phyloP scores from a whole-genome alignment of 140 eudicot genomes.

The Eryngium alpinum region DNA sequence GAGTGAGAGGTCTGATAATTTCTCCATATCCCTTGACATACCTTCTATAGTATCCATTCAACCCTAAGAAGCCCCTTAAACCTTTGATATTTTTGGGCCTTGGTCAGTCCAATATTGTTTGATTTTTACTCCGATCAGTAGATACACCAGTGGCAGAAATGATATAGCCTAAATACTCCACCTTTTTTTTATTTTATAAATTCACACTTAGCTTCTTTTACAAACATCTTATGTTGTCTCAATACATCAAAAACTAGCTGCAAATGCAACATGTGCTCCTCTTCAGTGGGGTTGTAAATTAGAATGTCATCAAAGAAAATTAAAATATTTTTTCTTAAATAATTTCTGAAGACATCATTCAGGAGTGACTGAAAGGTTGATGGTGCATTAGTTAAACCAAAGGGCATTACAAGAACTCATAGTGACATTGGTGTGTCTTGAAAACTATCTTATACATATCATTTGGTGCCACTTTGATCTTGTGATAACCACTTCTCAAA shows the following conservation, averaged over 20 bases:
- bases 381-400: not conserved
- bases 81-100: not conserved
- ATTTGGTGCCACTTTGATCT: not conserved
- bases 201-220: not conserved
- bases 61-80: not conserved
- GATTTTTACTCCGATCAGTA: not conserved
- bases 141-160: not conserved
- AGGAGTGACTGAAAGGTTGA: not conserved
- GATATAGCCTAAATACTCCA: not conserved
- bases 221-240: no score
- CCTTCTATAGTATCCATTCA: not conserved
- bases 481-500: not conserved
- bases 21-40: not conserved
- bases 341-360: not conserved
- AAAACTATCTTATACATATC: not conserved
- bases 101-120: not conserved
- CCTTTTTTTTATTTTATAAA: no score
- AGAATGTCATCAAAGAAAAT: not conserved
- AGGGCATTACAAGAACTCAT: not conserved
- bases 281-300: not conserved
- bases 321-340: not conserved
- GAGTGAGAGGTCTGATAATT: not conserved
- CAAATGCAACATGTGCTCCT: not conserved
- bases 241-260: no score
- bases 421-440: not conserved